These are phyloP conservation scores for Casuarina equisetifolia DNA, from an alignment of 306 rosid species.

Conservation along the genomic window DNA sequence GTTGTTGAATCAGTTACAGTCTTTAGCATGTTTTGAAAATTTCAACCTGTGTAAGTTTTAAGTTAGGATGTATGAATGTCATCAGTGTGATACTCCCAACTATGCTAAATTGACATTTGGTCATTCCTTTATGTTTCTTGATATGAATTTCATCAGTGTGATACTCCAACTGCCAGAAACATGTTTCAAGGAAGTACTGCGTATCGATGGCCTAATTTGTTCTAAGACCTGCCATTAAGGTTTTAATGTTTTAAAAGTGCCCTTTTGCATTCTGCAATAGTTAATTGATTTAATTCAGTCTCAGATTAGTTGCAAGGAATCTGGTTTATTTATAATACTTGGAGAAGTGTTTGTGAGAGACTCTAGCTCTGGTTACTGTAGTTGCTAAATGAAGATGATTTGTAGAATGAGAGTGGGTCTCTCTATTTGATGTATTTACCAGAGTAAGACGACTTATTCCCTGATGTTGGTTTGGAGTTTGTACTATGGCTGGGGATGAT, in stretches of 20 bases:
- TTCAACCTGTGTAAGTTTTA: slow-evolving; percentile 4
- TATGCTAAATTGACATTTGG: not conserved
- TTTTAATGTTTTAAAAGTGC: not conserved
- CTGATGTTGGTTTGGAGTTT: not conserved
- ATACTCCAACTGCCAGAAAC: slow-evolving; percentile 10
- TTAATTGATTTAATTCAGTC: not conserved
- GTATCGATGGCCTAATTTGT: not conserved
- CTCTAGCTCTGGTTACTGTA: not conserved
- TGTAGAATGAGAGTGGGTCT: not conserved
- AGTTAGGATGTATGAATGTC: slow-evolving; percentile 8
- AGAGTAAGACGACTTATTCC: not conserved
- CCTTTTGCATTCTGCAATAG: not conserved
- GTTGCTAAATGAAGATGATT: not conserved
- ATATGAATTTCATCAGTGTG: too few relatives aligned
- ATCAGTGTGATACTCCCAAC: not conserved
- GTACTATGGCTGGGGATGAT: not conserved
- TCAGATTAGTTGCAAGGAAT: not conserved
- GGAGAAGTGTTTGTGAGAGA: not conserved
- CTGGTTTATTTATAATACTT: not conserved
- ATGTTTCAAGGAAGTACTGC: slow-evolving; percentile 14
- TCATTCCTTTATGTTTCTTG: not conserved
- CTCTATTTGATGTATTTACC: not conserved
- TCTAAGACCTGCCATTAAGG: not conserved
- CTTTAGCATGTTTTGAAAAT: slow-evolving; percentile 7
- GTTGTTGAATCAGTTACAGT: slow-evolving; percentile 4